Conservation (phyloP, 805 yeast genomes). For the Nakazawaea wickerhamii region DNA sequence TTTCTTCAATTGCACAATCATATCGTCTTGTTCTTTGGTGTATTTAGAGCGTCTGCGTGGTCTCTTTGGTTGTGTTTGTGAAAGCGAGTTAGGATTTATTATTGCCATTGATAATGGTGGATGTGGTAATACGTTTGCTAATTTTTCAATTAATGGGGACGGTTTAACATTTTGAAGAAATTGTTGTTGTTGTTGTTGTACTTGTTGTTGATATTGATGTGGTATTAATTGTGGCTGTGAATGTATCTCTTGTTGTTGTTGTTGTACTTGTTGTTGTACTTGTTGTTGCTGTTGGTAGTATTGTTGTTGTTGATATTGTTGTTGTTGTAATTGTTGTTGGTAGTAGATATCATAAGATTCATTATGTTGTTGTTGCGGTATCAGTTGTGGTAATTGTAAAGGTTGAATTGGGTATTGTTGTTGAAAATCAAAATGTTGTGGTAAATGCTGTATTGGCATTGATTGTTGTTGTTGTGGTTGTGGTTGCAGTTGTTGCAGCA, state of each 20-base stretch:
- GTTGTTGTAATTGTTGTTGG: constrained; percentile 3
- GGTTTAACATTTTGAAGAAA: constrained; percentile 1
- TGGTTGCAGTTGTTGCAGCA: background rate
- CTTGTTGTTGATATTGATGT: constrained; percentile 1
- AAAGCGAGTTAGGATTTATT: constrained; percentile 36
- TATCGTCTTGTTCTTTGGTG: constrained; percentile 59
- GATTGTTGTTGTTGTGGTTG: constrained; percentile 6
- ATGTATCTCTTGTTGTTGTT: constrained; percentile 3
- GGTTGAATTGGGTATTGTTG: background rate
- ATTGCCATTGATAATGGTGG: constrained; percentile 44
- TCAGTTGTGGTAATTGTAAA: constrained; percentile 1
- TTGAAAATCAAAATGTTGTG: constrained; percentile 5
- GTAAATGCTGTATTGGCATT: background rate
- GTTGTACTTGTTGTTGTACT: background rate
- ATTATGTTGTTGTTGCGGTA: constrained; percentile 3
- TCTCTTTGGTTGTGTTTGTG: constrained; percentile 40
- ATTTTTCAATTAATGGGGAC: constrained; percentile 12
- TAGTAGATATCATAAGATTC: background rate
- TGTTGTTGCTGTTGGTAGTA: background rate
- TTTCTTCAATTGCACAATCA: constrained; percentile 55
- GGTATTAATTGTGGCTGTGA: background rate
- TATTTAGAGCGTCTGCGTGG: constrained; percentile 64
- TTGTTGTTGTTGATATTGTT: constrained; percentile 4
- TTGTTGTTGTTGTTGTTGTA: constrained; percentile 8
- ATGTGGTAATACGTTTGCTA: constrained; percentile 30